Base-by-base conservation (phyloP, 768 basidiomycete species). In the Boletus rubescentipes region DNA sequence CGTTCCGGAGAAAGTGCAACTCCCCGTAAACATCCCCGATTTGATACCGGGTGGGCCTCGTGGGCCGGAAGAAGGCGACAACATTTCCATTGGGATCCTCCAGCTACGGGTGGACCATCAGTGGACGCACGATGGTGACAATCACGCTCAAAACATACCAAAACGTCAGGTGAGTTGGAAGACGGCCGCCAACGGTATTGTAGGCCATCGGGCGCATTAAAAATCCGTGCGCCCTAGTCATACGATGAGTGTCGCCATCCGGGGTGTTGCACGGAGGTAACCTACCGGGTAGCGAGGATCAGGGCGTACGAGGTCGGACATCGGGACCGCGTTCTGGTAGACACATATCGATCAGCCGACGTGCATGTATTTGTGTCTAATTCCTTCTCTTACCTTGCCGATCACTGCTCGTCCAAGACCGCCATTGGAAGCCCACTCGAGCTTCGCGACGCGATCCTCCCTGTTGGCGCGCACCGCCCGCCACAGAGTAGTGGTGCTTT, bases 11-110 rank as follows among this genome's bases (percentile, higher is more conserved):
- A 70, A 91, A 91, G 67, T 91, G 89, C 59, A 93, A 78, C 66
- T 93, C 91, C 58, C 89, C 88, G 68, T 86, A 87, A 34, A 92
- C 91, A 66, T 93, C 91, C 58, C 91, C 91, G 60, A 92, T 81
- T 68, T 88, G 87, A 77, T 89, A 92, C 61, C 87, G 86, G 51
- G 86, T 87, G 55, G 83, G 83, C 63, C 85, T 82, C 55, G 84
- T 87, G 49, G 86, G 87, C 46, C 85, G 86, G 78, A 87, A 90
- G 72, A 89, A 86, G 35, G 91, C 91, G 61, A 93, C 85, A 54
- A 85, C 77, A 58, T 77, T 80, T 59, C 81, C 83, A 61, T 78
- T 80, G 42, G 79, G 74, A 70, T 93, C 90, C 74, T 86, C 83
- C 60, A 92, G 77, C 90, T 93, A 68, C 53, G 59, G 34, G 50